These are phyloP conservation scores for Lachnellula suecica DNA, from an alignment of 2,329 filamentous ascomycete species.

Conservation along the genomic window DNA sequence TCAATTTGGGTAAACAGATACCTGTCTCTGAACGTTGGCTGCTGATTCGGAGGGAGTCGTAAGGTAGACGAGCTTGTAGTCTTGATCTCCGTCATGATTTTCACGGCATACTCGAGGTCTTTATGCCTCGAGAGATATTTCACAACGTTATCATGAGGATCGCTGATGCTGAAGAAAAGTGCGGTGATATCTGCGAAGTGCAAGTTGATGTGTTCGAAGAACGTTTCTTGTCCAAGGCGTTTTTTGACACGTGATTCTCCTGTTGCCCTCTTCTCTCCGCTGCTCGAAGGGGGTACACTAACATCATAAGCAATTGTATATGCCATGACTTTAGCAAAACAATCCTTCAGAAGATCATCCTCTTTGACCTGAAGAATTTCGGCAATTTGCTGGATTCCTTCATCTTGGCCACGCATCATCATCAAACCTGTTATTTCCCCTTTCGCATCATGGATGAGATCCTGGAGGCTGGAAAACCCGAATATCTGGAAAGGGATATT, in stretches of 20 bases:
- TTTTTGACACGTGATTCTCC: constrained; percentile 69
- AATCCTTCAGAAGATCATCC: constrained; percentile 58
- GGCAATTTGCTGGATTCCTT: constrained; percentile 61
- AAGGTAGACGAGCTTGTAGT: constrained; percentile 63
- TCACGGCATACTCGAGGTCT: constrained; percentile 57
- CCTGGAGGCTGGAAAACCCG: constrained; percentile 66
- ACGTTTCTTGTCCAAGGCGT: constrained; percentile 65
- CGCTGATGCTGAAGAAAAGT: constrained; percentile 72
- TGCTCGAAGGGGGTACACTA: constrained; percentile 41
- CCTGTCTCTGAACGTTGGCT: constrained; percentile 81
- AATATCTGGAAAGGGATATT: constrained; percentile 85
- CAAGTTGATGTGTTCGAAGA: constrained; percentile 60
- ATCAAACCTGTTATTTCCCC: constrained; percentile 79
- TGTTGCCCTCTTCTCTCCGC: constrained; percentile 44
- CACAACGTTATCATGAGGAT: constrained; percentile 74
- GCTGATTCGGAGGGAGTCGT: constrained; percentile 72
- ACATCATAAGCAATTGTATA: constrained; percentile 83
- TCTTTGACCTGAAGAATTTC: constrained; percentile 52
- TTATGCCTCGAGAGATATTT: constrained; percentile 61
- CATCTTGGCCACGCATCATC: constrained; percentile 75
- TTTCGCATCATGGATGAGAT: constrained; percentile 69
- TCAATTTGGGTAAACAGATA: constrained; percentile 74
- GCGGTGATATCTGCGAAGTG: constrained; percentile 78
- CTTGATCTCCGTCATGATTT: constrained; percentile 69
- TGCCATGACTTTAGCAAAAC: constrained; percentile 77